A percentile compares a stretch with the other conserved stretches of the same genome.
phyloP scores from a whole-genome alignment of 1,284 basidiomycete genomes.

The Fomitopsis schrenkii region DNA sequence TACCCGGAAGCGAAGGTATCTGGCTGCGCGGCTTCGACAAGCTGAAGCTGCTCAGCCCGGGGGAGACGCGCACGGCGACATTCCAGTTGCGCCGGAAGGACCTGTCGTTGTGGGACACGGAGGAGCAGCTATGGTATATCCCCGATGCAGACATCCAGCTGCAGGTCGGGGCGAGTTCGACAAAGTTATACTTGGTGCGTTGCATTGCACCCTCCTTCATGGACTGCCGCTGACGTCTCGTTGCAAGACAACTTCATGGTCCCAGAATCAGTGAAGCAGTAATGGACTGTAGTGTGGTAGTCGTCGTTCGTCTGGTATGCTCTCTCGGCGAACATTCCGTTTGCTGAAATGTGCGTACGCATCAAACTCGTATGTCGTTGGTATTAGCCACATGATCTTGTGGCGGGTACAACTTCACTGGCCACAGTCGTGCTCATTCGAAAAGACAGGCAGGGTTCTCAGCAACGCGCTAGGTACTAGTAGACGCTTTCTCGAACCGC shows the following conservation, averaged over 20 bases:
- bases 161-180: conserved; percentile 24
- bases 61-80: conserved; percentile 40
- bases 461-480: too few relatives aligned
- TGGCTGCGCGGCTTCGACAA: conserved; percentile 63
- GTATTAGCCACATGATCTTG: too few relatives aligned
- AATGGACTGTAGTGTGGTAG: too few relatives aligned
- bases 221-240: background rate
- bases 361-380: too few relatives aligned
- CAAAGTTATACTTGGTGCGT: conserved; percentile 19
- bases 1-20: conserved; percentile 29
- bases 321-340: too few relatives aligned
- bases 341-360: too few relatives aligned
- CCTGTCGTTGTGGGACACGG: conserved; percentile 32
- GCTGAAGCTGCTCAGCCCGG: conserved; percentile 41
- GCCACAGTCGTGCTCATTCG: too few relatives aligned
- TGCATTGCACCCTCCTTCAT: background rate
- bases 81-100: conserved; percentile 62
- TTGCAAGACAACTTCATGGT: background rate
- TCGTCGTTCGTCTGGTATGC: too few relatives aligned
- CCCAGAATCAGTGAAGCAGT: too few relatives aligned
- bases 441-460: too few relatives aligned
- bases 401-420: too few relatives aligned
- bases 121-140: conserved; percentile 24
- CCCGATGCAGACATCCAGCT: conserved; percentile 22
- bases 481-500: too few relatives aligned